phyloP scores from a whole-genome alignment of 2,329 filamentous ascomycete species.

The Diaporthe vaccinii region DNA sequence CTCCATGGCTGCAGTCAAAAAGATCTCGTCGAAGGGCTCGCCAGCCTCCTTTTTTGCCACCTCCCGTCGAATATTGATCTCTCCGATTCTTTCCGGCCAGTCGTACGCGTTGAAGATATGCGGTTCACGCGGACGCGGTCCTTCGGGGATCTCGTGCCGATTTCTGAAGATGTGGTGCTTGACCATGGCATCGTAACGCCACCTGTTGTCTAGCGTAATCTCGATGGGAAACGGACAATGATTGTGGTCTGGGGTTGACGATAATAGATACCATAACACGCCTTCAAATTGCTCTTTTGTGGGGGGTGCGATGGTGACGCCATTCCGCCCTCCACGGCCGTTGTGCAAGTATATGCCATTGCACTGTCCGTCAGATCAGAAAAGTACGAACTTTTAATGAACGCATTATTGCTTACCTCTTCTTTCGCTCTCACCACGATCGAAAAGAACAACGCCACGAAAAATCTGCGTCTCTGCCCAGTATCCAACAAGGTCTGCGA shows the following conservation, averaged over 20 bases:
- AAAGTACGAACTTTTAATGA: background rate
- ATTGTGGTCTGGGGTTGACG: background rate
- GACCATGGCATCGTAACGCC: background rate
- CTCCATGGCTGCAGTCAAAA: slow-evolving; percentile 6
- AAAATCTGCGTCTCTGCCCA: slow-evolving; percentile 19
- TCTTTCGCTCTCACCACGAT: slow-evolving; percentile 25
- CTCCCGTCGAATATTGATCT: background rate
- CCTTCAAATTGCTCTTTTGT: slow-evolving; percentile 14
- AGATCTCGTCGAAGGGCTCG: slow-evolving; percentile 11
- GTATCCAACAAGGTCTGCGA: slow-evolving; percentile 17
- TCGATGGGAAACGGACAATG: slow-evolving; percentile 21
- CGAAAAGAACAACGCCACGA: slow-evolving; percentile 20
- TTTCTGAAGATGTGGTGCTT: slow-evolving; percentile 11
- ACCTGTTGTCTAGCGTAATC: background rate
- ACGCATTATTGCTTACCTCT: background rate
- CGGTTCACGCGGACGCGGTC: too few species aligned
- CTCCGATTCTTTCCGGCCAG: too few species aligned
- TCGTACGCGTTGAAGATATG: too few species aligned
- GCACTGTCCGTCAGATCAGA: background rate
- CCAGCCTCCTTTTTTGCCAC: background rate
- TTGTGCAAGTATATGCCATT: background rate
- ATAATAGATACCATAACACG: slow-evolving; percentile 7
- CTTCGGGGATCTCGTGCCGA: slow-evolving; percentile 1
- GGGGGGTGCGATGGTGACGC: slow-evolving; percentile 18
- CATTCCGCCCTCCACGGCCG: background rate